Evolutionary conservation across 2,329 filamentous ascomycete genomes (phyloP).

Genomic region (Fonsecaea erecta): DNA sequence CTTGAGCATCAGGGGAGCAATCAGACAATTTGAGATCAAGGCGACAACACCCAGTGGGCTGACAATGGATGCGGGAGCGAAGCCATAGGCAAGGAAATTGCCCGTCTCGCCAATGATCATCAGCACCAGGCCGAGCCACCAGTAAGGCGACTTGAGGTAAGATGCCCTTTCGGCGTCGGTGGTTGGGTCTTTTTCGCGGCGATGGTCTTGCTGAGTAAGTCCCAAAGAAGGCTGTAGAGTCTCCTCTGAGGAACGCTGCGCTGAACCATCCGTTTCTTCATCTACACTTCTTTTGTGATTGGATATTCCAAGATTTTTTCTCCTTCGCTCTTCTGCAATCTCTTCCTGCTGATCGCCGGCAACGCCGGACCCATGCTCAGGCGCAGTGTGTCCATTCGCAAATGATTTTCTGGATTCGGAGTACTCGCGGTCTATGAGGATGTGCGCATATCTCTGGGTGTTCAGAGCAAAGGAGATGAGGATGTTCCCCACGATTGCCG

Average conservation of each 20-base stretch:
- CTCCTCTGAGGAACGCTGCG: slow-evolving; percentile 11
- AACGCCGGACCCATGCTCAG: slow-evolving; percentile 20
- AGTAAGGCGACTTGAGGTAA: slow-evolving; percentile 90
- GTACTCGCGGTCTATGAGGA: slow-evolving; percentile 75
- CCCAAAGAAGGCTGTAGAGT: slow-evolving; percentile 10
- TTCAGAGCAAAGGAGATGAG: slow-evolving; percentile 95
- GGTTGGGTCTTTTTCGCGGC: slow-evolving; percentile 42
- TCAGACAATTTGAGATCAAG: slow-evolving; percentile 93
- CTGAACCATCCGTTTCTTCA: slow-evolving; percentile 27
- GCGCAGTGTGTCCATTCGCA: slow-evolving; percentile 6
- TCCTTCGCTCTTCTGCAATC: slow-evolving; percentile 29
- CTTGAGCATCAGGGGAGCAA: slow-evolving; percentile 91
- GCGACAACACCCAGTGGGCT: slow-evolving; percentile 97
- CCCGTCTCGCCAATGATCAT: slow-evolving; percentile 93
- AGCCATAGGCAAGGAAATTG: slow-evolving; percentile 96
- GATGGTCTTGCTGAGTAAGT: slow-evolving; percentile 5
- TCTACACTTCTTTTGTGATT: slow-evolving; percentile 16
- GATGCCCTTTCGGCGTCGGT: slow-evolving; percentile 61
- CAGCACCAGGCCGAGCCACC: slow-evolving; percentile 92
- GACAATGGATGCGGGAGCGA: slow-evolving; percentile 95
- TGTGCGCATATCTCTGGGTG: slow-evolving; percentile 94
- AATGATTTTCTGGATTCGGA: slow-evolving; percentile 50
- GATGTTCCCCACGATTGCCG: slow-evolving; percentile 88
- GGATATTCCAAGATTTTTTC: slow-evolving; percentile 20
- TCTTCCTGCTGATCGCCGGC: slow-evolving; percentile 32